Conservation (phyloP, 345 rosid genomes). For the Carallia pectinifolia region DNA sequence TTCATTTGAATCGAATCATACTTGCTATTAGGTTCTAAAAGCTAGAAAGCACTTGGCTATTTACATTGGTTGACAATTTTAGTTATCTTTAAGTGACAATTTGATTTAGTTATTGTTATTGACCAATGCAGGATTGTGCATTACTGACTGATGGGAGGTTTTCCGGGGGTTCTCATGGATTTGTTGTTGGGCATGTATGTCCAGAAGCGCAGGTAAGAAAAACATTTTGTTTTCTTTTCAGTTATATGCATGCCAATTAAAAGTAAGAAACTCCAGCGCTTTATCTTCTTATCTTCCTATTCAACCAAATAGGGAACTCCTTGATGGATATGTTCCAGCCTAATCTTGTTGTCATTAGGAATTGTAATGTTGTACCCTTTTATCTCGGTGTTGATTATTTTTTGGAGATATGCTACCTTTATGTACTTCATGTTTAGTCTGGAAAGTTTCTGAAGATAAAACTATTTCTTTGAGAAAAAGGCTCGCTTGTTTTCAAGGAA, state of each 20-base stretch:
- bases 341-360: too few relatives aligned
- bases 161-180: constrained; percentile 98
- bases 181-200: constrained; percentile 94
- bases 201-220: constrained; percentile 94
- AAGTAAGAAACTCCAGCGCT: neutral
- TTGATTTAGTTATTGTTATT: constrained; percentile 19
- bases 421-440: too few relatives aligned
- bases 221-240: too few relatives aligned
- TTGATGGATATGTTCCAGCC: too few relatives aligned
- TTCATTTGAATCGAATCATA: constrained; percentile 2
- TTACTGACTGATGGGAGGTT: constrained; percentile 94
- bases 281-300: neutral
- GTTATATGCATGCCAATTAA: neutral
- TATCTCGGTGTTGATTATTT: too few relatives aligned
- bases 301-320: neutral
- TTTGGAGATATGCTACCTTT: too few relatives aligned
- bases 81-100: neutral
- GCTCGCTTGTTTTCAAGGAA: too few relatives aligned
- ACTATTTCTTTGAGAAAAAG: too few relatives aligned
- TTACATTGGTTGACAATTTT: neutral
- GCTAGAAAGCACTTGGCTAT: neutral
- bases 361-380: too few relatives aligned
- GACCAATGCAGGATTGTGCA: constrained; percentile 72
- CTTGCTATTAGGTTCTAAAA: neutral
- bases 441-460: too few relatives aligned